phyloP scores from a whole-genome alignment of 2,329 filamentous ascomycete genomes.

The Neonectria punicea region DNA sequence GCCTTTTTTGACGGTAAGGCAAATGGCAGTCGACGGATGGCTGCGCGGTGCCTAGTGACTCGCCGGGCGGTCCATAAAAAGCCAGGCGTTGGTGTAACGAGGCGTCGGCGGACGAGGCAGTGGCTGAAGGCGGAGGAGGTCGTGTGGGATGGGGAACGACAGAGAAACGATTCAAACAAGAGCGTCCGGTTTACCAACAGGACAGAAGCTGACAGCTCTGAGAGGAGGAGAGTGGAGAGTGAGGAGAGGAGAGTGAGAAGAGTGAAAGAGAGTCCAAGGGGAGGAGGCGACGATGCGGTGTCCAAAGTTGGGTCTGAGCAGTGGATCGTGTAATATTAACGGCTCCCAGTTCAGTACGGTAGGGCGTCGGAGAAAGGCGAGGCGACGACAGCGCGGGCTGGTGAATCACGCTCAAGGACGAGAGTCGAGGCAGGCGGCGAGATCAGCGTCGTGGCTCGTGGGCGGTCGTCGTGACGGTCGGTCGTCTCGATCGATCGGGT shows the following conservation, averaged over 20 bases:
- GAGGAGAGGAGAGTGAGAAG: neutral
- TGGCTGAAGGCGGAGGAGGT: conserved; percentile 23
- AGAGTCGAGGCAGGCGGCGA: conserved; percentile 14
- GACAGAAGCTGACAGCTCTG: conserved; percentile 22
- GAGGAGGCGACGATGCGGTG: conserved; percentile 20
- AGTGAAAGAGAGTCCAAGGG: conserved; percentile 3
- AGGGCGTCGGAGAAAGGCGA: conserved; percentile 11
- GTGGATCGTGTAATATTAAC: conserved; percentile 31
- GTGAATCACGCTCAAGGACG: conserved; percentile 37
- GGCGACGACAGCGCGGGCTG: conserved; percentile 14
- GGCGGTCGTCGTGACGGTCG: conserved; percentile 28
- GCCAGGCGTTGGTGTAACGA: conserved; percentile 35
- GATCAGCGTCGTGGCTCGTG: conserved; percentile 22
- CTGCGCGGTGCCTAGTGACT: conserved; percentile 47
- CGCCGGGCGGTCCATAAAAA: conserved; percentile 47
- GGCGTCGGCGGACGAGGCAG: conserved; percentile 25
- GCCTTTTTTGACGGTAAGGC: conserved; percentile 28
- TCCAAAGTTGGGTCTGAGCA: conserved; percentile 26
- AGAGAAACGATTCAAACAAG: conserved; percentile 7
- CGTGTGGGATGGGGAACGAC: conserved; percentile 28
- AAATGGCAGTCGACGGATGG: conserved; percentile 29
- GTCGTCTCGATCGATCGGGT: conserved; percentile 18
- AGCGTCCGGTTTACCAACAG: conserved; percentile 18
- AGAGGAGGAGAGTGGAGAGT: conserved; percentile 23
- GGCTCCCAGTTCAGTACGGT: conserved; percentile 20